Base-by-base conservation (phyloP, 208 protist genomes). In the Trypanosomatidae sp. region DNA sequence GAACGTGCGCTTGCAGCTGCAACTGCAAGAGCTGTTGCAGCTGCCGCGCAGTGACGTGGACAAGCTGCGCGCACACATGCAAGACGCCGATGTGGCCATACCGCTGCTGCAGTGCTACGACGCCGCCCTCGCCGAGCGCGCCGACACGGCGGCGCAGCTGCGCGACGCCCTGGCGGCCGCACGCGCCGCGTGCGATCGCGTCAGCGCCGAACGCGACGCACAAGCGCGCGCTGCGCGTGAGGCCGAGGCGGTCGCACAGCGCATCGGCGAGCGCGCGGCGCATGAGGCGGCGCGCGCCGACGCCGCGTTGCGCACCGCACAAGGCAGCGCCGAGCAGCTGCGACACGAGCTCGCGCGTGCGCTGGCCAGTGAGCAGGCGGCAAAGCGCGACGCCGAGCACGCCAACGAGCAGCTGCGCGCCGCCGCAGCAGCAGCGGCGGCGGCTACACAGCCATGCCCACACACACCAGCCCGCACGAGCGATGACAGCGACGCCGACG, bases 61-160 rank as follows among this genome's bases (percentile, higher is more conserved):
- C 41, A 39, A 57, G 20, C 53, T 90, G 53, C 66, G 70, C 2
- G 81, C 76, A 19, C 75, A 84, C 42, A n/a, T n/a, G n/a, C n/a
- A n/a, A n/a, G n/a, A n/a, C n/a, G n/a, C n/a, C n/a, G n/a, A n/a
- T n/a, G n/a, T n/a, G n/a, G n/a, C n/a, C n/a, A n/a, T n/a, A n/a
- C 81, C 81, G 0, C 64, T 90, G 5, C 55, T 90, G 25, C 81
- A 86, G 62, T 90, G 76, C 65, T 90, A 90, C 60, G 81, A 90
- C 43, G 76, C 75, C 5, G 61, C 79, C n/a, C 77, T 90, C 30
- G 30, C 56, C 7, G 81, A 90, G 48, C 33, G 48, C 16, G 53
- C 40, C 18, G 70, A 81, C 15, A 46, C 33, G n/a, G 38, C 39
- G 20, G 44, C 51, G n/a, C n/a, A n/a, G n/a, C n/a, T n/a, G n/a